These are phyloP conservation scores for Solanum pimpinellifolium DNA, from an alignment of 257 asterid species.

Conservation along the genomic window DNA sequence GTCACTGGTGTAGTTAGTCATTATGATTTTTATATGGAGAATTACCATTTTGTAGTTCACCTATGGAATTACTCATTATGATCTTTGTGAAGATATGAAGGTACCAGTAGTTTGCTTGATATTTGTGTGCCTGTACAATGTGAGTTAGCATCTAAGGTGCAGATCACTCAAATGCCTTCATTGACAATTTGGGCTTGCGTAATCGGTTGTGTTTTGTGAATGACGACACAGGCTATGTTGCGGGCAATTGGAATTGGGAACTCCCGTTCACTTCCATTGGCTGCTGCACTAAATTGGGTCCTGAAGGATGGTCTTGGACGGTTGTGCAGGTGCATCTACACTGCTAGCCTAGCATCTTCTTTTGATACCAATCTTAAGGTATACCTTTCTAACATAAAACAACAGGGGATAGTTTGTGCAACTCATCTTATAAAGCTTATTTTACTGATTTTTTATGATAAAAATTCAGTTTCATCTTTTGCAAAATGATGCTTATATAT, in stretches of 20 bases:
- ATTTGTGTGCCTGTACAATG: neutral
- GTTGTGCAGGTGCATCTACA: conserved; percentile 82
- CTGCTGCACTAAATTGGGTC: conserved; percentile 97
- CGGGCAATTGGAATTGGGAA: conserved; percentile 95
- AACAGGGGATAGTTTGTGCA: neutral
- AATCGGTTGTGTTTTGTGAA: conserved; percentile 5
- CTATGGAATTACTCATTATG: neutral
- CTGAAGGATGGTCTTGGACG: conserved; percentile 97
- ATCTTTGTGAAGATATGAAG: neutral
- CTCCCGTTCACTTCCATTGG: conserved; percentile 81
- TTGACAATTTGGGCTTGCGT: neutral
- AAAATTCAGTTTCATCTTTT: neutral
- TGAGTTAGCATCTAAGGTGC: neutral
- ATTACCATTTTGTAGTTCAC: neutral
- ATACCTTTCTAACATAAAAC: neutral
- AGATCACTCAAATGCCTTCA: neutral
- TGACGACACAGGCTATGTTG: conserved; percentile 67
- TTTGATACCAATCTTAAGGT: conserved; percentile 97
- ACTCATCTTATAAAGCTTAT: neutral
- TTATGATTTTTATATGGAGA: neutral
- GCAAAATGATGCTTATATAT: neutral
- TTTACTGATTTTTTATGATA: neutral
- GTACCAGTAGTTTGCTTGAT: neutral
- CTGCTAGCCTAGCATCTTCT: conserved; percentile 88
- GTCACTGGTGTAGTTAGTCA: neutral